phyloP scores from a whole-genome alignment of 2,329 filamentous ascomycete species.

The Fusarium sp. region DNA sequence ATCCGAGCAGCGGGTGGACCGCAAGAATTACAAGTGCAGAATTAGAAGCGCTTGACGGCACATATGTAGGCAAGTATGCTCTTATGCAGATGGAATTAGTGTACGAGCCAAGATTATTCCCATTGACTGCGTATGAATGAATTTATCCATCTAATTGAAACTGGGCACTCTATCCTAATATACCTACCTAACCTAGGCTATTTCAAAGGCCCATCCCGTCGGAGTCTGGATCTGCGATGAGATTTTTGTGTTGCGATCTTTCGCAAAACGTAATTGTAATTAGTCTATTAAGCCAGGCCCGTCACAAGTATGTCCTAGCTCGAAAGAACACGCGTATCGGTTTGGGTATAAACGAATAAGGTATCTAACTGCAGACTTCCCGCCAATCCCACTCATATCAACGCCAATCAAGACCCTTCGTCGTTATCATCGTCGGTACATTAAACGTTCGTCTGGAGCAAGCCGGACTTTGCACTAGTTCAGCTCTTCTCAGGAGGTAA shows the following conservation, averaged over 20 bases:
- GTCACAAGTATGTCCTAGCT: background rate
- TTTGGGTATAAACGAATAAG: conserved; percentile 8
- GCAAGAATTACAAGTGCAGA: background rate
- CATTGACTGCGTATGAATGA: background rate
- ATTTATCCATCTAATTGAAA: background rate
- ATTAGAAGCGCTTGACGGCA: background rate
- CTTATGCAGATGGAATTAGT: background rate
- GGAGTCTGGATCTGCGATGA: conserved; percentile 15
- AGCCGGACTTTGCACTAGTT: conserved; percentile 1
- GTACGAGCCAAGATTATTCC: background rate
- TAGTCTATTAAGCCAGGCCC: background rate
- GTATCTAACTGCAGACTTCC: conserved; percentile 12
- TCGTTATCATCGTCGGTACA: conserved; percentile 27
- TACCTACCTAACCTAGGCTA: background rate
- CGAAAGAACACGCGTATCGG: background rate
- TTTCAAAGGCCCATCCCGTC: conserved; percentile 8
- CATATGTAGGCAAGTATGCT: background rate
- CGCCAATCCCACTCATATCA: background rate
- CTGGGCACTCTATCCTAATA: background rate
- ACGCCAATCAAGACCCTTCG: conserved; percentile 8
- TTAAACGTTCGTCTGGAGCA: conserved; percentile 11
- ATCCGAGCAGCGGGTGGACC: background rate
- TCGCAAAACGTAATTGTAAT: background rate
- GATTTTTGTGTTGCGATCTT: background rate
- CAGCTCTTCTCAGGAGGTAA: conserved; percentile 57